Base-by-base conservation (phyloP, 257 asterid genomes). In the Solanum bulbocastanum region DNA sequence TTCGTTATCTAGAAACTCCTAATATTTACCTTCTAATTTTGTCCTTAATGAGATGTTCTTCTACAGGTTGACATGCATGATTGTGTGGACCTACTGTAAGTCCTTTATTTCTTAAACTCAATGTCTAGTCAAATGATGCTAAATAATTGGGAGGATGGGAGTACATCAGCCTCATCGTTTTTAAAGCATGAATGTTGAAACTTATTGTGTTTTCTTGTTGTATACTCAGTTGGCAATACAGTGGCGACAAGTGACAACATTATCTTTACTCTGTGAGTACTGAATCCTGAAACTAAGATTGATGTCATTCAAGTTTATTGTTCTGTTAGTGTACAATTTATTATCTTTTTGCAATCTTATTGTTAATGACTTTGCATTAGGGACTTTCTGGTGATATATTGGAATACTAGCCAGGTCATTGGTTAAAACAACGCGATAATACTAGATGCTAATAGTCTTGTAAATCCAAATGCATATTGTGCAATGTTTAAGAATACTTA, bases 161-260 rank as follows among this genome's bases (percentile, higher is more conserved):
- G 39, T 69, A 32, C 76, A 30, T 32, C 76, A 69, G n/a, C 76
- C 37, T 68, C 75, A 30, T 68, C 37, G 11, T 30, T 68, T 68
- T 68, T 68, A 68, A 15, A 71, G 40, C 76, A 9, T 71, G 76
- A 69, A 32, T 71, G 40, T 71, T 71, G 40, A 32, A 71, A 71
- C 76, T 15, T 32, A 5, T 13, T 68, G 75, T 27, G 30, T n/a
- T 10, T 65, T 25, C 5, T 66, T 10, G 35, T 90, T 4, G 94
- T 94, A 91, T 94, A 96, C 30, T 91, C 82, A 66, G 96, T 91
- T 72, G 99, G 94, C 83, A 95, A 79, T 25, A 95, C 94, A 5
- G 95, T 89, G 16, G 95, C 95, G 87, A 96, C 83, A 87, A 91
- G 95, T 94, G 87, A 95, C 78, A 88, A 91, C 94, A 42, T 95